These are phyloP conservation scores for Cryomyces antarcticus DNA, from an alignment of 495 filamentous ascomycete species.

Conservation along the genomic window DNA sequence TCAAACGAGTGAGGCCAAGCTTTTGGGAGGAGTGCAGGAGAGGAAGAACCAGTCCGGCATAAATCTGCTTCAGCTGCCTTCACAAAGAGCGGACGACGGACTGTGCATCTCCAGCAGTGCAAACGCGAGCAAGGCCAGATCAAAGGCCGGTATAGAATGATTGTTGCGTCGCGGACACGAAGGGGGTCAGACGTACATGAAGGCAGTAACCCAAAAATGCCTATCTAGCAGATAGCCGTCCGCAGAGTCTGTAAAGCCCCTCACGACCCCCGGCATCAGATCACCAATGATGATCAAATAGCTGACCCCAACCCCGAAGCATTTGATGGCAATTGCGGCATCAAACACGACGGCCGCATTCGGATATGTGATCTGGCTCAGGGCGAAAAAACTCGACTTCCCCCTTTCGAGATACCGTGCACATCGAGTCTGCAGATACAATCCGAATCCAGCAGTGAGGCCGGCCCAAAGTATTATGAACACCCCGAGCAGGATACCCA, in stretches of 20 bases:
- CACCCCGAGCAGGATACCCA: slow-evolving; percentile 66
- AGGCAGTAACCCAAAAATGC: slow-evolving; percentile 95
- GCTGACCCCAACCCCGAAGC: slow-evolving; percentile 87
- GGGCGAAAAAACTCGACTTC: slow-evolving; percentile 63
- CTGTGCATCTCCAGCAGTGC: background rate
- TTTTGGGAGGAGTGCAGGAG: too few relatives aligned
- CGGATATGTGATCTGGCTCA: slow-evolving; percentile 90
- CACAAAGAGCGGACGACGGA: background rate
- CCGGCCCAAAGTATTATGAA: slow-evolving; percentile 83
- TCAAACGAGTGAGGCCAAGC: background rate
- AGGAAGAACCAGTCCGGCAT: too few relatives aligned
- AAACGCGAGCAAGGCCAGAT: too few relatives aligned
- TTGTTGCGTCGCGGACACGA: too few relatives aligned
- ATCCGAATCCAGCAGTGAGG: slow-evolving; percentile 67
- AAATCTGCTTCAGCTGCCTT: background rate
- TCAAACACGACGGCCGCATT: slow-evolving; percentile 94
- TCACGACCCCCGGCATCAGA: slow-evolving; percentile 85
- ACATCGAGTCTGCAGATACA: slow-evolving; percentile 87
- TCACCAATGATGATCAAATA: slow-evolving; percentile 98
- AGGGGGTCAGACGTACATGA: slow-evolving; percentile 40
- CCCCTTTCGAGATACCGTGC: slow-evolving; percentile 81
- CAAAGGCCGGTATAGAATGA: too few relatives aligned
- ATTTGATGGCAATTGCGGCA: slow-evolving; percentile 90
- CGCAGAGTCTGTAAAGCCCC: slow-evolving; percentile 42
- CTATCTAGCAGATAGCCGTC: slow-evolving; percentile 64